A percentile compares a stretch with the other conserved stretches of the same genome.
These are phyloP conservation scores for Avena sativa DNA, from an alignment of 176 grass and related monocot genomes.

Conservation along the genomic window DNA sequence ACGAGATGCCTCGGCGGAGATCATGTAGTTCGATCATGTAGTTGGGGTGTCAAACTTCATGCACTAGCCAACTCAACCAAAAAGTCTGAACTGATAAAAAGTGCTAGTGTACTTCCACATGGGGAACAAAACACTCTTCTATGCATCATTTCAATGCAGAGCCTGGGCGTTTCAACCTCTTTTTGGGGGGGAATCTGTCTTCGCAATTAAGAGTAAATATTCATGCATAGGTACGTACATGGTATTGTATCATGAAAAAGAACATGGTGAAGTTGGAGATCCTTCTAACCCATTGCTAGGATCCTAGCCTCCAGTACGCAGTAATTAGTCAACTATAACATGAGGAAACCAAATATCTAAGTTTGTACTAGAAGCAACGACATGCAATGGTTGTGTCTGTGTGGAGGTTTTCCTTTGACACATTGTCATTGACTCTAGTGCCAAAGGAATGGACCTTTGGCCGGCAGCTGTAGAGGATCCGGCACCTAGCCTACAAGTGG, in stretches of 20 bases:
- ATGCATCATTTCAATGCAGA: no score
- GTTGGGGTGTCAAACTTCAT: no score
- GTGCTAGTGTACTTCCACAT: no score
- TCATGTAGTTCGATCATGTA: no score
- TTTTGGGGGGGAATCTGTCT: no score
- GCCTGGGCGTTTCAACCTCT: no score
- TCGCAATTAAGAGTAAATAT: no score
- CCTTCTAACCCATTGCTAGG: background rate
- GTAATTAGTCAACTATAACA: background rate
- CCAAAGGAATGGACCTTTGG: background rate
- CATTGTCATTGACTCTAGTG: slow-evolving; percentile 12
- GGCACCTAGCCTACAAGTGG: slow-evolving; percentile 10
- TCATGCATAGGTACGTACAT: background rate
- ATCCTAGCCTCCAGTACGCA: background rate
- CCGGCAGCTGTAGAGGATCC: slow-evolving; percentile 13
- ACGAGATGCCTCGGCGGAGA: no score
- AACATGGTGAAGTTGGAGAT: background rate
- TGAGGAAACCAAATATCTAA: background rate
- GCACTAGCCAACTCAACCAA: no score
- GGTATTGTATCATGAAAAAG: background rate
- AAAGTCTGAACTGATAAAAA: no score
- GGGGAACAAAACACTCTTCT: no score
- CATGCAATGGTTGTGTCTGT: no score
- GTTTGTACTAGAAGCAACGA: background rate
- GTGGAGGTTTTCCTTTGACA: background rate